A percentile compares a stretch with the other conserved stretches of the same genome.
Evolutionary conservation across 306 rosid genomes (phyloP).

Genomic region (Alnus glutinosa): DNA sequence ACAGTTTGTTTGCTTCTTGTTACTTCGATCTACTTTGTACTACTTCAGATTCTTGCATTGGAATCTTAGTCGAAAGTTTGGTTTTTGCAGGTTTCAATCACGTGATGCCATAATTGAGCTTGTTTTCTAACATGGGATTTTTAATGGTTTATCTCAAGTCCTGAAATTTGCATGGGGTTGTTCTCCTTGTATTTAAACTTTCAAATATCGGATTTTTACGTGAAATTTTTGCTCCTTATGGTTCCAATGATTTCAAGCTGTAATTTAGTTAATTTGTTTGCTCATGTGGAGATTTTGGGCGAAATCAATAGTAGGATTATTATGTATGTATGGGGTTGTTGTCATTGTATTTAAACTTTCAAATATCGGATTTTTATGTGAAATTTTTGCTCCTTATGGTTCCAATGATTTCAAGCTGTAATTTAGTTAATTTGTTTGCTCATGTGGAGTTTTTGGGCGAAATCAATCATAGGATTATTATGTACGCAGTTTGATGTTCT

Average conservation of each 20-base stretch:
- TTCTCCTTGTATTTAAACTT: neutral
- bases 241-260: neutral
- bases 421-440: neutral
- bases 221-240: too few relatives aligned
- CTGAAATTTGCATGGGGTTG: neutral
- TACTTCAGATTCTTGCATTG: slow-evolving; percentile 20
- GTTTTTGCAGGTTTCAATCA: slow-evolving; percentile 6
- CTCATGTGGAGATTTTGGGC: too few relatives aligned
- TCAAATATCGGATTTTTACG: neutral
- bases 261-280: too few relatives aligned
- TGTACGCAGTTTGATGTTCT: neutral
- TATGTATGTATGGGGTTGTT: too few relatives aligned
- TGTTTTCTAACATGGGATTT: neutral
- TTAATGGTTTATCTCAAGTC: neutral
- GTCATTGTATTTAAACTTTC: neutral
- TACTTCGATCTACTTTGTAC: neutral
- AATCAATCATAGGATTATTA: neutral
- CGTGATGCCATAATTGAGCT: neutral
- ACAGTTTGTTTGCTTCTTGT: slow-evolving; percentile 11
- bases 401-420: neutral
- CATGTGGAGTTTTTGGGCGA: neutral
- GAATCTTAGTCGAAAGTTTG: slow-evolving; percentile 7
- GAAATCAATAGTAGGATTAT: too few relatives aligned
- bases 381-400: slow-evolving; percentile 22
- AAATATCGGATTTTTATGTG: slow-evolving; percentile 9